Evolutionary conservation across 2,329 filamentous ascomycete species (phyloP), one percentile per base, ranked within the genome.

Genomic region (Pseudocercospora eumusae): DNA sequence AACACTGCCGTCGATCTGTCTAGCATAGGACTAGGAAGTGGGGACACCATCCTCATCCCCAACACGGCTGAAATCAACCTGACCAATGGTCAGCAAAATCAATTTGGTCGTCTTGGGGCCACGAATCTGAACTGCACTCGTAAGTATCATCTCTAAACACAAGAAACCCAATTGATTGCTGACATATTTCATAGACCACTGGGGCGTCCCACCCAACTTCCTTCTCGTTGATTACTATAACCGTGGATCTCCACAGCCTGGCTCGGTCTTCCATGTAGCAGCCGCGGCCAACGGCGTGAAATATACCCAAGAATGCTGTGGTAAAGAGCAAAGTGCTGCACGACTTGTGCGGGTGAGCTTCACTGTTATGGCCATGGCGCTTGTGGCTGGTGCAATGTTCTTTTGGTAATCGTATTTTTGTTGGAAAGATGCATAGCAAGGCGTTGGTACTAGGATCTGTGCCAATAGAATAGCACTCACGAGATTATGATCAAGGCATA

Each of bases 181-280:
- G 11, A n/a, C 62, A 21, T 54, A 15, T 2, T 45, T 70, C 1
- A 74, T 79, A 79, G 78, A 65, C 3, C 69, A 68, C 53, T 95
- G 89, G 89, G 81, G 81, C 20, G 83, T 85, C 8, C 82, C 90
- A 0, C 92, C 91, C 2, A 93, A 89, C 71, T 87, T 92, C 71
- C 80, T 96, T 55, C 87, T 95, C 58, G 90, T 95, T 25, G 91
- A 96, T 74, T 95, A 91, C 75, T 96, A 95, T 77, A 92, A 95
- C 74, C 81, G 82, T 63, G 90, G 89, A 28, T 80, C 78, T 36
- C 83, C 81, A 0, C 61, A 59, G 78, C 81, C 83, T 3, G 91
- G 91, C 1, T 90, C 88, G 2, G 90, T 95, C 9, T 96, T 96
- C 70, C 83, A 88, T 71, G 88, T 89, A 20, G 88, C 88, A 0